Evolutionary conservation across 164 flowering plant genomes (phyloP).

Genomic region (Vitis riparia): DNA sequence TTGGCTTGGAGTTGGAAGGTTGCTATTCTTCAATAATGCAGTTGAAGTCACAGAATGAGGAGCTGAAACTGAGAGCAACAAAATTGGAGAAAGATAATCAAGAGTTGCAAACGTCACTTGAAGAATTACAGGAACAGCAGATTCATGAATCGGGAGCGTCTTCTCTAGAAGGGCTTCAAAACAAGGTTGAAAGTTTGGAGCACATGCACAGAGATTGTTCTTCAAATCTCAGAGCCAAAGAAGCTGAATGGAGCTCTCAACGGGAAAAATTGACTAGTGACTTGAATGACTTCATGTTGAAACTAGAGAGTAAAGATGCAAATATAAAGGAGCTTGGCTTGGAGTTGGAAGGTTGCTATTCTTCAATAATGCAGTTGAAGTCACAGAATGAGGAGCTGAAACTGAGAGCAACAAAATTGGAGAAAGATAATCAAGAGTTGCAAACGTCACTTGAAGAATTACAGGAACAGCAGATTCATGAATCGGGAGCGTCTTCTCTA

Average conservation of each 20-base stretch:
- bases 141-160: slow-evolving; percentile 30
- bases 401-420: slow-evolving; percentile 15
- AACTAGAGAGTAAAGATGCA: slow-evolving; percentile 21
- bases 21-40: slow-evolving; percentile 30
- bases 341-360: slow-evolving; percentile 38
- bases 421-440: slow-evolving; percentile 39
- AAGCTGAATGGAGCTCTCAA: slow-evolving; percentile 35
- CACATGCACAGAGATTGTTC: slow-evolving; percentile 2
- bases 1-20: slow-evolving; percentile 35
- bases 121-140: slow-evolving; percentile 38
- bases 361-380: slow-evolving; percentile 35
- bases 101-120: slow-evolving; percentile 30
- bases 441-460: slow-evolving; percentile 30
- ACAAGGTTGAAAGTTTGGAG: slow-evolving; percentile 35
- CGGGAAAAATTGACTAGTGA: slow-evolving; percentile 23
- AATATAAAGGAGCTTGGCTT: slow-evolving; percentile 17
- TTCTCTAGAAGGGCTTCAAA: slow-evolving; percentile 29
- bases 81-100: slow-evolving; percentile 33
- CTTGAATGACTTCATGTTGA: slow-evolving; percentile 16
- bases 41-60: slow-evolving; percentile 44
- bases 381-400: slow-evolving; percentile 33
- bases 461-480: slow-evolving; percentile 38
- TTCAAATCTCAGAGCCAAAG: slow-evolving; percentile 18
- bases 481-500: slow-evolving; percentile 24
- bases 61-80: slow-evolving; percentile 8